These are phyloP conservation scores for Canavalia ensiformis DNA, from an alignment of 306 rosid genomes.

Conservation along the genomic window DNA sequence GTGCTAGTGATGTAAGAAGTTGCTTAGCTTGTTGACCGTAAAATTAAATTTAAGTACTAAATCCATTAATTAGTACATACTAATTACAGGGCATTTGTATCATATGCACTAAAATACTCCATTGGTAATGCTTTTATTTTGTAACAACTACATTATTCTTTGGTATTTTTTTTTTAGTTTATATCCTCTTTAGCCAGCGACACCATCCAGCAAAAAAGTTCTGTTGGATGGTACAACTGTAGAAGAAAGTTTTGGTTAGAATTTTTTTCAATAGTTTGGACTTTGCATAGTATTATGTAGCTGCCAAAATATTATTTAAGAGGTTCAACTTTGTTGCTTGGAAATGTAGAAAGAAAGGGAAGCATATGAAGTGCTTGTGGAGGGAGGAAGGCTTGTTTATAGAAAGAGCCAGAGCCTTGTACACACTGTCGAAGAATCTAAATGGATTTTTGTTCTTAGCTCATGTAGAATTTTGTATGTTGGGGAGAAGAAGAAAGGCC, in stretches of 20 bases:
- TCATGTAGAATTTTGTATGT: constrained; percentile 70
- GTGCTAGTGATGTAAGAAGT: constrained; percentile 26
- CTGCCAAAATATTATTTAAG: constrained; percentile 34
- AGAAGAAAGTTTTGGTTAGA: background rate
- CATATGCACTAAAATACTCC: constrained; percentile 4
- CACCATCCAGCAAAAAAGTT: no score
- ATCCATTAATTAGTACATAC: constrained; percentile 18
- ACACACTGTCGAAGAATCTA: constrained; percentile 67
- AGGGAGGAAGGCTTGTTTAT: constrained; percentile 68
- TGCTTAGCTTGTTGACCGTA: constrained; percentile 31
- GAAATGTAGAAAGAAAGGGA: constrained; percentile 76
- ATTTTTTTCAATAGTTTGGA: constrained; percentile 31
- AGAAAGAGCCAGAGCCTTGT: constrained; percentile 59
- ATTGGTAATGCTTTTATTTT: background rate
- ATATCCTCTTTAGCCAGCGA: no score
- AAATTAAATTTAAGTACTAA: constrained; percentile 35
- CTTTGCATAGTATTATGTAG: constrained; percentile 32
- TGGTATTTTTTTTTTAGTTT: no score
- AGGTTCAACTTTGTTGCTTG: constrained; percentile 33
- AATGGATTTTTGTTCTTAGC: constrained; percentile 95
- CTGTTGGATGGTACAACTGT: no score
- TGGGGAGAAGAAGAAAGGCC: constrained; percentile 82
- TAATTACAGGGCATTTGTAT: constrained; percentile 7
- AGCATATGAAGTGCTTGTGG: constrained; percentile 68
- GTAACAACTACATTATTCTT: background rate